Percentiles rank a stretch among this genome's conserved stretches.
Evolutionary conservation across 306 rosid genomes (phyloP).

Genomic region (Calophaca sinica): DNA sequence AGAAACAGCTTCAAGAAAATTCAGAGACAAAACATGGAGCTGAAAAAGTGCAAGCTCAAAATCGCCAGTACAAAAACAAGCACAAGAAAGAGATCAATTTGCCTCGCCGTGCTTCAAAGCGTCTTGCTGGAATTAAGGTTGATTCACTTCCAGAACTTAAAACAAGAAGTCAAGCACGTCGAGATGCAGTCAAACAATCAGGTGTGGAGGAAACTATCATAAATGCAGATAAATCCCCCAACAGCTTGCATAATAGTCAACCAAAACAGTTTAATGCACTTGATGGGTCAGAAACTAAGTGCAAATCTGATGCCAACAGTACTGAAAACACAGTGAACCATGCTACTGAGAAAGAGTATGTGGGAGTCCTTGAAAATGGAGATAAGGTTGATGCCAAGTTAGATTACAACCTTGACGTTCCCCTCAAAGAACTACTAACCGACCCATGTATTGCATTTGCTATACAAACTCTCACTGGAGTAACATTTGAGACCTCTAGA

Average conservation of each 20-base stretch:
- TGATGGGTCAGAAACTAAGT: conserved; percentile 38
- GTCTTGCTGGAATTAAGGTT: conserved; percentile 83
- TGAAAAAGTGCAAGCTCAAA: conserved; percentile 43
- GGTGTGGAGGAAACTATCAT: conserved; percentile 39
- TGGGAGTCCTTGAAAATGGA: conserved; percentile 39
- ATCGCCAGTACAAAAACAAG: conserved; percentile 41
- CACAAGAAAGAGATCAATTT: conserved; percentile 54
- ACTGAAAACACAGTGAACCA: background rate
- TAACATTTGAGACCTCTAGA: conserved; percentile 52
- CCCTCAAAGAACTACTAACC: conserved; percentile 64
- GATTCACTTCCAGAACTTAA: conserved; percentile 66
- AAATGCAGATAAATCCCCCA: conserved; percentile 45
- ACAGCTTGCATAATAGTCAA: conserved; percentile 32
- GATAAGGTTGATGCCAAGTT: conserved; percentile 45
- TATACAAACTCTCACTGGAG: conserved; percentile 76
- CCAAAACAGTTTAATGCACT: conserved; percentile 37
- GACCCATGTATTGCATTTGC: conserved; percentile 98
- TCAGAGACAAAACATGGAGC: conserved; percentile 43
- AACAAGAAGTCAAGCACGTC: conserved; percentile 53
- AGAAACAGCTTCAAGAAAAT: conserved; percentile 47
- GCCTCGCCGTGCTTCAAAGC: conserved; percentile 87
- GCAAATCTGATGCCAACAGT: conserved; percentile 18
- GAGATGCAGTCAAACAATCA: conserved; percentile 50
- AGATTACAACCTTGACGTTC: conserved; percentile 53
- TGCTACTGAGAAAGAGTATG: conserved; percentile 5